Evolutionary conservation across 2,329 filamentous ascomycete species (phyloP).

Genomic region (Colletotrichum tamarilloi): DNA sequence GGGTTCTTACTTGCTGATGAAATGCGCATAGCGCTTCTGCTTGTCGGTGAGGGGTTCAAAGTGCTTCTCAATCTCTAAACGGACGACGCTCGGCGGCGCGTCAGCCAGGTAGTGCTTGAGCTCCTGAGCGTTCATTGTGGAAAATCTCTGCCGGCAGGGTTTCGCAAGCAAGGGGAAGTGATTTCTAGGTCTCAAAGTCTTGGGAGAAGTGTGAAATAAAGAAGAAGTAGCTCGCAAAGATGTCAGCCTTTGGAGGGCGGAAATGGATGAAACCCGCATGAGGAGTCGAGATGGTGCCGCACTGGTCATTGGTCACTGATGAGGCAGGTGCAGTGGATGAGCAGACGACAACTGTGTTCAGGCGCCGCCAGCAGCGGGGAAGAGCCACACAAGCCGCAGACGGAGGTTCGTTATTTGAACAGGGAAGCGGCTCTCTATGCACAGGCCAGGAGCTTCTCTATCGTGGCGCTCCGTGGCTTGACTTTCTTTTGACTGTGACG

Average conservation of each 20-base stretch:
- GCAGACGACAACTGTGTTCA: conserved; percentile 26
- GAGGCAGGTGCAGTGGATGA: conserved; percentile 31
- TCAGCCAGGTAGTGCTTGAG: conserved; percentile 88
- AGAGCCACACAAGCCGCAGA: background rate
- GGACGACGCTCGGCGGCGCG: conserved; percentile 87
- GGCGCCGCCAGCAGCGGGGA: conserved; percentile 22
- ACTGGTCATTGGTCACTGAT: conserved; percentile 33
- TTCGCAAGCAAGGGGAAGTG: conserved; percentile 10
- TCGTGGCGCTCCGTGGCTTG: background rate
- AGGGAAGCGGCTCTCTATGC: background rate
- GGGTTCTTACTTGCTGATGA: conserved; percentile 76
- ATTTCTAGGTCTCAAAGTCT: conserved; percentile 12
- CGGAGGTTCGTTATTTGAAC: background rate
- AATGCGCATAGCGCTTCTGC: conserved; percentile 92
- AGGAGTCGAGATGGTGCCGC: conserved; percentile 33
- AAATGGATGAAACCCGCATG: conserved; percentile 45
- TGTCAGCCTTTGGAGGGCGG: conserved; percentile 49
- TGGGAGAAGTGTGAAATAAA: conserved; percentile 20
- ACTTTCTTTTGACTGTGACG: background rate
- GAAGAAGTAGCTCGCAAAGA: conserved; percentile 36
- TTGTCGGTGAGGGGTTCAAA: conserved; percentile 81
- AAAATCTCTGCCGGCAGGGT: conserved; percentile 38
- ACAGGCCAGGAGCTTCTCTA: background rate
- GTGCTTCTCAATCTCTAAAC: conserved; percentile 90
- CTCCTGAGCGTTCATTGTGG: conserved; percentile 68